phyloP scores from a whole-genome alignment of 2,329 filamentous ascomycete genomes.

The Venturiaceae sp. region DNA sequence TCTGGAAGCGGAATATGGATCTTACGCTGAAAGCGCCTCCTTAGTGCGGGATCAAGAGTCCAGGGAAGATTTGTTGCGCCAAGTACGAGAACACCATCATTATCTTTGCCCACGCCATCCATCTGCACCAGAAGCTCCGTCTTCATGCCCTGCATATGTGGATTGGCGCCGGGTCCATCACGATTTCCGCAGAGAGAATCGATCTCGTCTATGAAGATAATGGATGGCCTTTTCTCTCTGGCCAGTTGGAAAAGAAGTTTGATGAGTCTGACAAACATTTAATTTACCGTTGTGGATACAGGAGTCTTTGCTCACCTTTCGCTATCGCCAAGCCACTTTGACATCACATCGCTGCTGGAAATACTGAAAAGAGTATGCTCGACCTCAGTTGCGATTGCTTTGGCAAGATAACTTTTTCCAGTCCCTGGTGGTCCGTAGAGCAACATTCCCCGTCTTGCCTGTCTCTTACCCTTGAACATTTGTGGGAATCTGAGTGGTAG shows the following conservation, averaged over 20 bases:
- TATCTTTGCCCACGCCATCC: slow-evolving; percentile 5
- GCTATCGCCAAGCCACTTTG: background rate
- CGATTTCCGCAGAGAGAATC: background rate
- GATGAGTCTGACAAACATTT: background rate
- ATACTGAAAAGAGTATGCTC: slow-evolving; percentile 1
- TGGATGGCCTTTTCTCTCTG: slow-evolving; percentile 1
- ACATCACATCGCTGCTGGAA: background rate
- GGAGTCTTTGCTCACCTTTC: slow-evolving; percentile 1
- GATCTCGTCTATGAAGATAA: slow-evolving; percentile 7
- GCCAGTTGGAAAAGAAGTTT: background rate
- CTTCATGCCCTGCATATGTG: background rate
- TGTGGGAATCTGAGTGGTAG: slow-evolving; percentile 3
- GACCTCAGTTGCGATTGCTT: slow-evolving; percentile 3
- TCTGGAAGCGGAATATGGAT: slow-evolving; percentile 6
- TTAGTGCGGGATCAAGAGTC: slow-evolving; percentile 2
- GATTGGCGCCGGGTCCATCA: background rate
- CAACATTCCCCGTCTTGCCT: background rate
- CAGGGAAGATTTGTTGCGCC: slow-evolving; percentile 3
- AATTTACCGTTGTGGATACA: background rate
- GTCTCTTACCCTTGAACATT: background rate
- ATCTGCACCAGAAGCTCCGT: slow-evolving; percentile 5
- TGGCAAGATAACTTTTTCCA: slow-evolving; percentile 3
- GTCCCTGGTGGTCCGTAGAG: slow-evolving; percentile 5
- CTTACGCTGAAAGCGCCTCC: slow-evolving; percentile 1
- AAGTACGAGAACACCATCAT: slow-evolving; percentile 1